Evolutionary conservation across 192 early-diverging fungal genomes (phyloP), one percentile per base, ranked within the genome.

Genomic region (Pilaira anomala): DNA sequence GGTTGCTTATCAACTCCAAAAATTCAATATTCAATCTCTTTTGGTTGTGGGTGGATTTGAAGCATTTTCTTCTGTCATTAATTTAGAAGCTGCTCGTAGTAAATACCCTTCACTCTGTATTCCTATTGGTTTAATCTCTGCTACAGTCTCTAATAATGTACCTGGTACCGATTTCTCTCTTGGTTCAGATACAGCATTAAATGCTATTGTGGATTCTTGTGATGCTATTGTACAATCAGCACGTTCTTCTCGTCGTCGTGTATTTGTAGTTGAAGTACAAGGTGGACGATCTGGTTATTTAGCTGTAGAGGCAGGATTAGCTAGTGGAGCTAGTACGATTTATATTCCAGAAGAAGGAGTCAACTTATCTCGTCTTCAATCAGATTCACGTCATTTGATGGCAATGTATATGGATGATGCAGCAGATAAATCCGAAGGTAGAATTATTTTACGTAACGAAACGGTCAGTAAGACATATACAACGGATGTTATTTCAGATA

Each of bases 221-320:
- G 96, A 98, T 74, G 81, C 88, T 26, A 91, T 98, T 76, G 91
- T 91, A 67, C 90, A 93, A 66, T 93, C 90, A 63, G 96, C 96
- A 18, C 91, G 89, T 24, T 90, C 96, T 22, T 90, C 86, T 50
- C 75, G 93, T 61, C 90, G 91, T 53, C 83, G 96, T 26, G 93
- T 98, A 18, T 98, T 98, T 83, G 89, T 98, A 36, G 91, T 98
- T 30, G 96, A 98, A 83, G 89, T 93, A 21, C 96, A 98, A 65
- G 96, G 96, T 48, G 96, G 96, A 50, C 90, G 92, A 66, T 90
- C 88, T 78, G 96, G 96, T 63, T 97, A 89, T 77, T 79, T 98
- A 60, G 89, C 96, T 0, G 88, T 91, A 7, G 76, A 92, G 60
- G 88, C 87, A 33, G 96, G 91, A 5, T 78, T 98, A 4, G 80